Conservation (phyloP, 805 yeast genomes). For the Millerago galiae region DNA sequence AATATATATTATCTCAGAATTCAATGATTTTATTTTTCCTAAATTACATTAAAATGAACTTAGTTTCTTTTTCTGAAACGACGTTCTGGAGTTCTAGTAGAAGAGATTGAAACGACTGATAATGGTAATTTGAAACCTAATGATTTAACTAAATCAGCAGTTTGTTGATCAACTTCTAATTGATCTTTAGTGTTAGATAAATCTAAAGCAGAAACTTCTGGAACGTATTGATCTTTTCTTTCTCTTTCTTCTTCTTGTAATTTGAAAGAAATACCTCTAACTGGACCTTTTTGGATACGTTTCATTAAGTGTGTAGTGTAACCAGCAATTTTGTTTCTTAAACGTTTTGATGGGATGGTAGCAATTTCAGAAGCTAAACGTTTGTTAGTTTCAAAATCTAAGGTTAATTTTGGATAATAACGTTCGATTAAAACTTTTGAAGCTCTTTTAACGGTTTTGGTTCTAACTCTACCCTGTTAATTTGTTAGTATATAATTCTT, state of each 20-base stretch:
- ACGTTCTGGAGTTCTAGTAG: constrained; percentile 82
- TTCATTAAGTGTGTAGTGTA: constrained; percentile 99
- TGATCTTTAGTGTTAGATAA: constrained; percentile 93
- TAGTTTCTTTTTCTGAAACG: constrained; percentile 90
- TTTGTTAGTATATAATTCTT: constrained; percentile 15
- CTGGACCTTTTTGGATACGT: constrained; percentile 99
- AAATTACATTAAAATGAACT: constrained; percentile 19
- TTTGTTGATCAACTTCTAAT: constrained; percentile 95
- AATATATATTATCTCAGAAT: constrained; percentile 5
- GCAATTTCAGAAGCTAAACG: constrained; percentile 98
- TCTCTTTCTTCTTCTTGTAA: constrained; percentile 99
- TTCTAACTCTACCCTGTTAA: constrained; percentile 97
- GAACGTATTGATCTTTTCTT: constrained; percentile 99
- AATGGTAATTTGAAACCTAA: constrained; percentile 88
- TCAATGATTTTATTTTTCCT: constrained; percentile 8
- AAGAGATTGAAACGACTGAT: constrained; percentile 78
- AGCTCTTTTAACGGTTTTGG: constrained; percentile 99
- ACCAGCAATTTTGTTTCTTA: constrained; percentile 99
- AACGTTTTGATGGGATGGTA: constrained; percentile 98
- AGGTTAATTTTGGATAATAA: constrained; percentile 98
- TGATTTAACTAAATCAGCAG: constrained; percentile 89
- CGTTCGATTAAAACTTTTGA: constrained; percentile 99
- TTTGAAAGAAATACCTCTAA: constrained; percentile 99
- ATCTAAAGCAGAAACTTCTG: constrained; percentile 99
- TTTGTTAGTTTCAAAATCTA: constrained; percentile 99